A percentile compares a stretch with the other conserved stretches of the same genome.
Evolutionary conservation across 495 filamentous ascomycete species (phyloP).

Genomic region (Penicillium cataractarum): DNA sequence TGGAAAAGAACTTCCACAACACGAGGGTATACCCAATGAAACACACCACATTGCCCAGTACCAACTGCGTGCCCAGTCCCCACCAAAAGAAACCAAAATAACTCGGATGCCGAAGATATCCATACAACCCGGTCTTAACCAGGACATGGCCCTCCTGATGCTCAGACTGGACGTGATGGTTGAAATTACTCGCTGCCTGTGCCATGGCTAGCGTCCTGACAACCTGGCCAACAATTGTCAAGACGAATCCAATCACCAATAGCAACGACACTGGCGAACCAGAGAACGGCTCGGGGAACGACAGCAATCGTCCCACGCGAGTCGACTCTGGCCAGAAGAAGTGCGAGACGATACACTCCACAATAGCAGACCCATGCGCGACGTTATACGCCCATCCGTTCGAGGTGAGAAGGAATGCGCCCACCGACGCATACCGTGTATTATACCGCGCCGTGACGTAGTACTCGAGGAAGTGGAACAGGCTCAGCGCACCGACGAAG

Average conservation of each 20-base stretch:
- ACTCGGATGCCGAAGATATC: slow-evolving; percentile 74
- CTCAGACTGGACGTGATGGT: slow-evolving; percentile 76
- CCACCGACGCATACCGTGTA: slow-evolving; percentile 66
- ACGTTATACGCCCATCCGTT: slow-evolving; percentile 87
- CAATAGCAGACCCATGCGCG: slow-evolving; percentile 72
- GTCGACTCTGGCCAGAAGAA: slow-evolving; percentile 54
- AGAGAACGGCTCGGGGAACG: slow-evolving; percentile 20
- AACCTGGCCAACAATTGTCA: slow-evolving; percentile 73
- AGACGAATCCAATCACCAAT: slow-evolving; percentile 56
- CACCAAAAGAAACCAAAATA: slow-evolving; percentile 99
- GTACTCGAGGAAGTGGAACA: slow-evolving; percentile 97
- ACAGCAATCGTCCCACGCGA: slow-evolving; percentile 30
- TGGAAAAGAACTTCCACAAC: slow-evolving; percentile 81
- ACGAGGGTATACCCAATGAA: slow-evolving; percentile 72
- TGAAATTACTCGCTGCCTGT: slow-evolving; percentile 89
- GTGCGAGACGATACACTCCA: slow-evolving; percentile 69
- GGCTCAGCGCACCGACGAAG: slow-evolving; percentile 73
- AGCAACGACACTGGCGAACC: slow-evolving; percentile 26
- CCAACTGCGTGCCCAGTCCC: slow-evolving; percentile 90
- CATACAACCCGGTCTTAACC: slow-evolving; percentile 73
- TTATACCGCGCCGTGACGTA: slow-evolving; percentile 85
- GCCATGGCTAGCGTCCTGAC: slow-evolving; percentile 80
- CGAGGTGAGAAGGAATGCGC: slow-evolving; percentile 79
- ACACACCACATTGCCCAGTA: slow-evolving; percentile 82
- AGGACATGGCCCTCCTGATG: slow-evolving; percentile 71